phyloP scores from a whole-genome alignment of 2,329 filamentous ascomycete genomes.

The Nemania abortiva region DNA sequence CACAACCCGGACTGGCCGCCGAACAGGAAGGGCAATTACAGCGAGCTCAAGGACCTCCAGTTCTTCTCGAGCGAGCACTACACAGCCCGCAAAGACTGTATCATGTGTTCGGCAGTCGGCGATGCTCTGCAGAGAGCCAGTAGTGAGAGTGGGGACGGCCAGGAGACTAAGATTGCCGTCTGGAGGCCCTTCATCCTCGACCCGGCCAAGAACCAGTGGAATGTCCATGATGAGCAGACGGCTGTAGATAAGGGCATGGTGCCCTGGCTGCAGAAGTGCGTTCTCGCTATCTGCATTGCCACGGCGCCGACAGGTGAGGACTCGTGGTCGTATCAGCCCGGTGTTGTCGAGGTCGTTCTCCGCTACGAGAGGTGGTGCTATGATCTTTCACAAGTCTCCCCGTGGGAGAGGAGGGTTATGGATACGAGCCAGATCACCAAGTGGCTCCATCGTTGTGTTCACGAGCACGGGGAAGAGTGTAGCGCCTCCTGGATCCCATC shows the following conservation, averaged over 20 bases:
- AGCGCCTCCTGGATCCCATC: conserved; percentile 4
- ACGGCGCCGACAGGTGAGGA: not conserved
- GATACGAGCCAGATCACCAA: conserved; percentile 10
- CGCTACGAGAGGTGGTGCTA: conserved; percentile 25
- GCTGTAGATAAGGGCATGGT: conserved; percentile 16
- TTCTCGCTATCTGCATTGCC: conserved; percentile 20
- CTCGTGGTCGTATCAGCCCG: conserved; percentile 13
- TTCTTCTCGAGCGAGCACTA: conserved; percentile 19
- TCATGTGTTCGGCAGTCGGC: conserved; percentile 17
- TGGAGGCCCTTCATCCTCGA: conserved; percentile 30
- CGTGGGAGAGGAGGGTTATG: conserved; percentile 21
- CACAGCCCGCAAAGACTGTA: not conserved
- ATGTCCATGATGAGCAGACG: conserved; percentile 18
- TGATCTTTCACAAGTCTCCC: conserved; percentile 14
- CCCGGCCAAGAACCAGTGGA: not conserved
- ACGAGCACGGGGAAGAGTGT: conserved; percentile 27
- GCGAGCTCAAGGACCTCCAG: conserved; percentile 9
- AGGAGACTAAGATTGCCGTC: conserved; percentile 20
- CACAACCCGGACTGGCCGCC: conserved; percentile 24
- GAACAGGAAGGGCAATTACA: not conserved
- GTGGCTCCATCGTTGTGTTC: conserved; percentile 24
- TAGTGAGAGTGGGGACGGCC: not conserved
- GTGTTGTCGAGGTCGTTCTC: conserved; percentile 23
- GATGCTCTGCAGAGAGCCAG: conserved; percentile 13
- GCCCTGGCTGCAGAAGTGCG: conserved; percentile 21